These are phyloP conservation scores for Pichia norvegensis DNA, from an alignment of 1,139 yeast genomes.

Conservation along the genomic window DNA sequence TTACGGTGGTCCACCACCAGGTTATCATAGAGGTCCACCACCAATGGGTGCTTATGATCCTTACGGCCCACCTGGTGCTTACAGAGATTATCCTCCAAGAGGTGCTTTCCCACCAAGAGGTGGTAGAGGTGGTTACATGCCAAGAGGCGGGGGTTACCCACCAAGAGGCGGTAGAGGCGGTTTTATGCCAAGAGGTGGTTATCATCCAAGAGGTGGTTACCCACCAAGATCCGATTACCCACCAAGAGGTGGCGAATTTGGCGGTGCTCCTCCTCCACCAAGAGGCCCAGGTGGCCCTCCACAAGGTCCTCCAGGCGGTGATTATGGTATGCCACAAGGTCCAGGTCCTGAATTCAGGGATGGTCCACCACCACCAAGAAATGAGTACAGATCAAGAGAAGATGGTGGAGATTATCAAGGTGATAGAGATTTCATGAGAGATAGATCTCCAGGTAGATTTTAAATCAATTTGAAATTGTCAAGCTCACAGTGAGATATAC, in stretches of 20 bases:
- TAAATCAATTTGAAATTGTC: conserved; percentile 18
- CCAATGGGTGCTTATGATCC: conserved; percentile 34
- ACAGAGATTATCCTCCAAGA: conserved; percentile 20
- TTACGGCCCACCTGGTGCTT: conserved; percentile 27
- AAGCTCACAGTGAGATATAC: not conserved
- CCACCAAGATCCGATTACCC: conserved; percentile 11
- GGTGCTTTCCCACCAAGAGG: conserved; percentile 26
- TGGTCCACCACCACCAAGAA: conserved; percentile 25
- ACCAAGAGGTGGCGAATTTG: conserved; percentile 32
- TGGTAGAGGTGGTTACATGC: conserved; percentile 23
- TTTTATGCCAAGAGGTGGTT: conserved; percentile 21
- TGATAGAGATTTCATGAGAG: conserved; percentile 35
- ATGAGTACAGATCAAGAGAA: conserved; percentile 30
- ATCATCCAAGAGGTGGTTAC: conserved; percentile 19
- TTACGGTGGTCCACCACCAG: conserved; percentile 25
- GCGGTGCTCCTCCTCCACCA: conserved; percentile 24
- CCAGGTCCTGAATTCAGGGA: conserved; percentile 30
- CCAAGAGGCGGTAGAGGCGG: conserved; percentile 26
- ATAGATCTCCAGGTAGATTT: conserved; percentile 54
- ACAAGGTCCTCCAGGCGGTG: conserved; percentile 22
- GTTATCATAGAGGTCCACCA: conserved; percentile 27
- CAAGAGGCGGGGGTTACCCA: conserved; percentile 32
- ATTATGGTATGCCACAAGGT: conserved; percentile 25
- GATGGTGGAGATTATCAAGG: conserved; percentile 23
- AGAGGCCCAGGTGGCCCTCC: conserved; percentile 20